Evolutionary conservation across 306 rosid species (phyloP).

Genomic region (Pterocarpus santalinus): DNA sequence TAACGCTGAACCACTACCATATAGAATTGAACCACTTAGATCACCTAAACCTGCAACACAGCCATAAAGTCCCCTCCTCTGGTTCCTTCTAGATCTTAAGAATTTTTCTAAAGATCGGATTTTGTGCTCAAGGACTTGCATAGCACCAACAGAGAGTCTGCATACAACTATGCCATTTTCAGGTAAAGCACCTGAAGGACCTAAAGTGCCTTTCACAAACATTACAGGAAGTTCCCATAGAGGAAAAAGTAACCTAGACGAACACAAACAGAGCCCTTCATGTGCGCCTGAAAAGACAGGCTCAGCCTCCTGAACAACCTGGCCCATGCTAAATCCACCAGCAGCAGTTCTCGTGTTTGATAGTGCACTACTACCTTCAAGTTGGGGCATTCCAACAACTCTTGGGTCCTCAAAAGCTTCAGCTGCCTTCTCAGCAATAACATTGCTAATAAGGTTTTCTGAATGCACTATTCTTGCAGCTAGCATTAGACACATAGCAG

Average conservation of each 20-base stretch:
- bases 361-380: slow-evolving; percentile 82
- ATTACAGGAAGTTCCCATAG: slow-evolving; percentile 96
- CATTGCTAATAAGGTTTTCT: slow-evolving; percentile 81
- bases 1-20: slow-evolving; percentile 80
- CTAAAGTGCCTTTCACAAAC: slow-evolving; percentile 70
- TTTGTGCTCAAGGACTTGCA: slow-evolving; percentile 93
- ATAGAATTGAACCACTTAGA: slow-evolving; percentile 85
- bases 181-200: slow-evolving; percentile 61
- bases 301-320: slow-evolving; percentile 99
- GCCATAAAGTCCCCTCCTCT: slow-evolving; percentile 96
- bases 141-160: slow-evolving; percentile 86
- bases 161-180: slow-evolving; percentile 80
- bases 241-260: slow-evolving; percentile 93
- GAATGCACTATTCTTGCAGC: slow-evolving; percentile 87
- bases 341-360: slow-evolving; percentile 87
- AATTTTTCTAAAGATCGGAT: slow-evolving; percentile 84
- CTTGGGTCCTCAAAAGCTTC: slow-evolving; percentile 98
- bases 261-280: slow-evolving; percentile 96
- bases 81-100: slow-evolving; percentile 90
- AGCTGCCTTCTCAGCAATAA: slow-evolving; percentile 89
- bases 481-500: slow-evolving; percentile 95
- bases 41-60: slow-evolving; percentile 98
- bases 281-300: slow-evolving; percentile 98
- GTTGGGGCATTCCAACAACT: slow-evolving; percentile 98
- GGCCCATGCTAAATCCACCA: slow-evolving; percentile 99